Base-by-base conservation (phyloP, 306 rosid species). In the Vigna unguiculata region DNA sequence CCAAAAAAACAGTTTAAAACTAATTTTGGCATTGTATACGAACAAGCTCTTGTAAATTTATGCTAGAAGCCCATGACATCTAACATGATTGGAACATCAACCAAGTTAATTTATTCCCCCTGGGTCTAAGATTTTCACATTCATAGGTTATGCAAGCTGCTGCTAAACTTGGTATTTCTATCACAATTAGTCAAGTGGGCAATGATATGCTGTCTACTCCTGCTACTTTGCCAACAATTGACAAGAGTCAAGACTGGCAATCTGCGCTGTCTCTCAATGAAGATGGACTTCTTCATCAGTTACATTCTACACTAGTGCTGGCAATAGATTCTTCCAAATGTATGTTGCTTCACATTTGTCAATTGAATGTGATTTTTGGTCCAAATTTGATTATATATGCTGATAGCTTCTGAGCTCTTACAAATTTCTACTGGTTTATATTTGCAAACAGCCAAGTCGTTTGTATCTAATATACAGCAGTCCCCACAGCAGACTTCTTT, bases 241-340 rank as follows among this genome's bases (percentile, higher is more conserved):
- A 90, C 70, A 81, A 91, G 84, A 84, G 80, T 78, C 91, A 81
- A 80, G 97, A 92, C 43, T 95, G 98, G 97, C 96, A 89, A 79
- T 95, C 93, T 6, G 54, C 96, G 53, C 61, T 87, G 55, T 73
- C 92, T 80, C 88, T 90, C 41, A 92, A 87, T 55, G 98, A 95
- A 87, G 97, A 95, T 83, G 97, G 92, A 51, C 85, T 89, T 76
- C 86, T 90, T 82, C 96, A 90, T 86, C 98, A 92, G 82, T 79
- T 92, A 81, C 93, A 91, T 68, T 90, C 93, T 51, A 76, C 85
- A 40, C 91, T 95, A 25, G 80, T 90, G 83, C 98, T 92, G 69
- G 83, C 95, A 76, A 88, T 95, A 52, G 96, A 87, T 85, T 85
- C 91, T 77, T 90, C 97, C 82, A 78, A 83, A 49, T 47, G 98